Percentiles rank a stretch among this genome's conserved stretches.
phyloP scores from a whole-genome alignment of 2,329 filamentous ascomycete genomes.

The Colletotrichum eleusines region DNA sequence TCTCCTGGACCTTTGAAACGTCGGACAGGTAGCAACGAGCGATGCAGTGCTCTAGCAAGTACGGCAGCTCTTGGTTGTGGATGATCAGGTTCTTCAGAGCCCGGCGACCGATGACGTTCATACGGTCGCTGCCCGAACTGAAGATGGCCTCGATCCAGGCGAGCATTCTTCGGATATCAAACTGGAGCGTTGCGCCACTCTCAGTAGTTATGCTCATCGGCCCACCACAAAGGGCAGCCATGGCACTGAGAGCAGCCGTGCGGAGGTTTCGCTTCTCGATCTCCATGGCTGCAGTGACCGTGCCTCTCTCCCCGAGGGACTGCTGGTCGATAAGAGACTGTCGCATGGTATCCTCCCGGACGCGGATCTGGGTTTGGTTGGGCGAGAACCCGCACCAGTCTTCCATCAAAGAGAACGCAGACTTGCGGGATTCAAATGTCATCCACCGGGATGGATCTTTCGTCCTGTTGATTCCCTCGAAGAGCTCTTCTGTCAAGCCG shows the following conservation, averaged over 20 bases:
- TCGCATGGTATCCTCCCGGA: constrained; percentile 87
- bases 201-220: constrained; percentile 91
- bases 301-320: constrained; percentile 79
- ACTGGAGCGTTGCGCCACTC: constrained; percentile 87
- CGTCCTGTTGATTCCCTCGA: constrained; percentile 89
- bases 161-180: constrained; percentile 92
- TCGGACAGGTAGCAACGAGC: constrained; percentile 90
- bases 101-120: constrained; percentile 88
- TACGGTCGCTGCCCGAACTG: constrained; percentile 88
- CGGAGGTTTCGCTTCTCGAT: constrained; percentile 95
- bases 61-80: constrained; percentile 88
- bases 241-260: constrained; percentile 91
- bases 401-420: constrained; percentile 96
- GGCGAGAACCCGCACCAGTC: constrained; percentile 99
- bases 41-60: constrained; percentile 89
- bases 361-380: constrained; percentile 84
- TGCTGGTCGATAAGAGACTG: constrained; percentile 87
- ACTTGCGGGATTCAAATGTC: constrained; percentile 96
- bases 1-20: constrained; percentile 85
- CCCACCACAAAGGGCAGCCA: constrained; percentile 91
- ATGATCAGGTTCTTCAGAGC: constrained; percentile 91
- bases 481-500: constrained; percentile 91
- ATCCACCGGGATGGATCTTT: constrained; percentile 93
- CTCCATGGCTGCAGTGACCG: constrained; percentile 89
- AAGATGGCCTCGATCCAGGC: constrained; percentile 97